Base-by-base conservation (phyloP, 306 rosid genomes). In the Prosopis cineraria region DNA sequence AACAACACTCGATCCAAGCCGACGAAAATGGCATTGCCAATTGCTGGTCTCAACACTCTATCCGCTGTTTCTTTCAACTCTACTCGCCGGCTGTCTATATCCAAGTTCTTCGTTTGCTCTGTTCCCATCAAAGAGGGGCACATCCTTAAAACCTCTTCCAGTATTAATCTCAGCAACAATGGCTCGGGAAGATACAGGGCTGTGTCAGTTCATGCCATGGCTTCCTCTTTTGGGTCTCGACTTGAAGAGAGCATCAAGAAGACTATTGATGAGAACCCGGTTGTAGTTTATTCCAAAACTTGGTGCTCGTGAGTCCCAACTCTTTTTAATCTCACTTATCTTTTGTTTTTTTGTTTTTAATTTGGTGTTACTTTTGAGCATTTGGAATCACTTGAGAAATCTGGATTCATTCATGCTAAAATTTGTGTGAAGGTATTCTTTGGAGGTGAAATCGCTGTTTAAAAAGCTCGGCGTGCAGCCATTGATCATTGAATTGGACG, bases 241-340 rank as follows among this genome's bases (percentile, higher is more conserved):
- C 99, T 95, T 68, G 98, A 95, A 79, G 98, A 95, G 65, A 86
- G 74, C 79, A 86, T 95, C 29, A 93, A 91, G 87, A 91, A 87
- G 70, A 93, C 97, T 1, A 78, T 93, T n/a, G 33, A 86, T 0
- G 86, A 82, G 1, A 93, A 93, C 76, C 93, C 94, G 0, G 90
- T 95, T 34, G 99, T 93, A 3, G 90, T 95, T 56, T 95, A 95
- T 81, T 95, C 99, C 85, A 95, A 95, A 84, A 86, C 93, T 1
- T 95, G 99, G 99, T 95, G 99, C 77, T 91, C 97, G 95, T 93
- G 69, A 80, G 98, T 89, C 27, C 75, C 19, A 39, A 44, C 47
- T 82, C 79, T 20, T 16, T 34, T 55, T 33, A 12, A 12, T 34
- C 47, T 48, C 37, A 47, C 47, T 12, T 43, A 12, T 6, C 22